These are phyloP conservation scores for Diaporthe destruens DNA, from an alignment of 2,329 filamentous ascomycete species.

Conservation along the genomic window DNA sequence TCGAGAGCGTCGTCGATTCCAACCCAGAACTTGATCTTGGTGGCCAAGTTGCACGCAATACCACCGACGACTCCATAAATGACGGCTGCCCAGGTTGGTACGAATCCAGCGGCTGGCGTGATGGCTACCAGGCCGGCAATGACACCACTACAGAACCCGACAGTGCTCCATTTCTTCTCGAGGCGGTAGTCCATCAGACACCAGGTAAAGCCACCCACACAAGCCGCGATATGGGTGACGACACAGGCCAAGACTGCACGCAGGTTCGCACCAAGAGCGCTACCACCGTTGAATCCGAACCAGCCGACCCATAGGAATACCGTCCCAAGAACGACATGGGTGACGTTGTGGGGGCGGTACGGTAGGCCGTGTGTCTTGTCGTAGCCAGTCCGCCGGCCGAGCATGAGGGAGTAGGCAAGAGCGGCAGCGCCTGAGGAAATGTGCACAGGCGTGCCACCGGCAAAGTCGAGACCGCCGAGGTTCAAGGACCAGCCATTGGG, in stretches of 20 bases:
- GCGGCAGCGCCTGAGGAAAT: slow-evolving; percentile 79
- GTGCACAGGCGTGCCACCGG: slow-evolving; percentile 81
- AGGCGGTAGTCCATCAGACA: slow-evolving; percentile 88
- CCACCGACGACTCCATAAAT: slow-evolving; percentile 71
- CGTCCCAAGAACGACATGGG: slow-evolving; percentile 79
- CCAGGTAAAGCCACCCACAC: slow-evolving; percentile 85
- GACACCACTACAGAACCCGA: slow-evolving; percentile 91
- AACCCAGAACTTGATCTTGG: slow-evolving; percentile 82
- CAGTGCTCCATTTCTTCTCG: slow-evolving; percentile 94
- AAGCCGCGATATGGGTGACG: slow-evolving; percentile 89
- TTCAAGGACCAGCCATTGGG: slow-evolving; percentile 77
- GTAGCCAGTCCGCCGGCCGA: slow-evolving; percentile 76
- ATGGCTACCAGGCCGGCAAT: slow-evolving; percentile 91
- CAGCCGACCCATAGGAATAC: slow-evolving; percentile 91
- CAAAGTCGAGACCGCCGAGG: slow-evolving; percentile 79
- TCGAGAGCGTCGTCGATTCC: slow-evolving; percentile 90
- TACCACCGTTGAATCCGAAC: slow-evolving; percentile 96
- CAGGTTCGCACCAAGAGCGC: slow-evolving; percentile 84
- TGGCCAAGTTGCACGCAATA: slow-evolving; percentile 84
- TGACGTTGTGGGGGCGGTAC: slow-evolving; percentile 80
- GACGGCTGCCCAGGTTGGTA: slow-evolving; percentile 74
- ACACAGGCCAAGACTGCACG: slow-evolving; percentile 91
- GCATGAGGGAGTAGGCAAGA: slow-evolving; percentile 79
- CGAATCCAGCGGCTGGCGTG: slow-evolving; percentile 84
- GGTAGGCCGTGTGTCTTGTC: slow-evolving; percentile 71